phyloP scores from a whole-genome alignment of 2,329 filamentous ascomycete species.

The Nannizziopsis barbatae region DNA sequence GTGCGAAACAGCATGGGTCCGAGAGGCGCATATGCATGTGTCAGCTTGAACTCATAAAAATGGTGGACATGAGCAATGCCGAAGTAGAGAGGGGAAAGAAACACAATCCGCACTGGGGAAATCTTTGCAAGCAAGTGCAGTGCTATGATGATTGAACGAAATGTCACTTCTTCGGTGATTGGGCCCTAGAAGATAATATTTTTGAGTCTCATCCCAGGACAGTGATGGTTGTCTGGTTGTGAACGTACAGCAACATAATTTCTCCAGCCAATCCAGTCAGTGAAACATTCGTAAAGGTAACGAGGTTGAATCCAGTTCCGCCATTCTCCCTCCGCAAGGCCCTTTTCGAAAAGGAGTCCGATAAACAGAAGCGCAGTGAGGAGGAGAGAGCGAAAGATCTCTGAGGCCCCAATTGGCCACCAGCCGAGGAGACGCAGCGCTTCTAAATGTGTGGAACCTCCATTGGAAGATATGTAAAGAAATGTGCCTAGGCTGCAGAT shows the following conservation, averaged over 20 bases:
- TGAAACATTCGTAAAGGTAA: slow-evolving; percentile 49
- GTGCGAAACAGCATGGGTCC: slow-evolving; percentile 57
- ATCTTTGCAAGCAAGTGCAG: slow-evolving; percentile 63
- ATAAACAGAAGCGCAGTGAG: slow-evolving; percentile 49
- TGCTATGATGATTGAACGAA: slow-evolving; percentile 75
- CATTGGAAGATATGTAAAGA: slow-evolving; percentile 49
- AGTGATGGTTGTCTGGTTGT: slow-evolving; percentile 16
- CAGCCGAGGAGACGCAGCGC: slow-evolving; percentile 63
- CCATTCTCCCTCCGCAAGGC: slow-evolving; percentile 63
- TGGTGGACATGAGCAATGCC: slow-evolving; percentile 91
- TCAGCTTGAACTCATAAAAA: slow-evolving; percentile 84
- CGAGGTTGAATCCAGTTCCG: slow-evolving; percentile 49
- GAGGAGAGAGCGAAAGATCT: slow-evolving; percentile 52
- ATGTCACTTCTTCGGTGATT: slow-evolving; percentile 84
- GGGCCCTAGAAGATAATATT: slow-evolving; percentile 51
- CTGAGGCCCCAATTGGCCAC: slow-evolving; percentile 61
- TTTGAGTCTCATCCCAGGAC: slow-evolving; percentile 3
- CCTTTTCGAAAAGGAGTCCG: slow-evolving; percentile 70
- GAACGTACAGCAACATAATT: slow-evolving; percentile 68
- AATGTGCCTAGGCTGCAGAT: slow-evolving; percentile 57
- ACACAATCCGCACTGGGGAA: slow-evolving; percentile 51
- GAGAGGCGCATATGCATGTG: slow-evolving; percentile 58
- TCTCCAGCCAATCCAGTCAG: slow-evolving; percentile 71
- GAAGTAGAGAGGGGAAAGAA: slow-evolving; percentile 78
- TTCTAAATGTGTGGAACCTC: slow-evolving; percentile 41